These are phyloP conservation scores for Irpex sp. DNA, from an alignment of 1,284 basidiomycete species.

Conservation along the genomic window DNA sequence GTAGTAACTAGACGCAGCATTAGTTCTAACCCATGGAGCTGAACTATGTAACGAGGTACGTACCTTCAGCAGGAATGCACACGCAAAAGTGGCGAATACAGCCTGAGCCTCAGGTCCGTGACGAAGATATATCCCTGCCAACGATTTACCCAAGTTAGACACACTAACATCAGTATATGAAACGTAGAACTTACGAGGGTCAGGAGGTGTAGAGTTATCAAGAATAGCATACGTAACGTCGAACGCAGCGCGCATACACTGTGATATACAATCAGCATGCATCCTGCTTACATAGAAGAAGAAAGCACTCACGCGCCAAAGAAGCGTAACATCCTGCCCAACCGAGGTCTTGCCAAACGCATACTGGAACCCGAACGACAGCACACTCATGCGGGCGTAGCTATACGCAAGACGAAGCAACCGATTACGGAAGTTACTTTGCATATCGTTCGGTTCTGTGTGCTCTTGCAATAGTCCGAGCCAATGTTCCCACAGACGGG, in stretches of 20 bases:
- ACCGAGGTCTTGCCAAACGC: constrained; percentile 55
- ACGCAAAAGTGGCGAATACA: constrained; percentile 82
- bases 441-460: constrained; percentile 47
- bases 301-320: constrained; percentile 51
- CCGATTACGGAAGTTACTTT: constrained; percentile 58
- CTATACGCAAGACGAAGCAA: constrained; percentile 63
- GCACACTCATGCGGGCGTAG: constrained; percentile 63
- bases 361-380: constrained; percentile 78
- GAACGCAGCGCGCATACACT: constrained; percentile 59
- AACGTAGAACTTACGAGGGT: constrained; percentile 41
- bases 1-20: constrained; percentile 47
- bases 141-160: constrained; percentile 6
- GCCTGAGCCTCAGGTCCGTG: constrained; percentile 83
- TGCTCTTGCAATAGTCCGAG: constrained; percentile 40
- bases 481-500: constrained; percentile 53
- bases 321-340: constrained; percentile 57
- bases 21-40: background rate
- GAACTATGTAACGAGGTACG: constrained; percentile 5
- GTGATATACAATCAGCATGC: background rate
- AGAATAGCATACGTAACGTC: constrained; percentile 67
- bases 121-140: constrained; percentile 60
- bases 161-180: background rate
- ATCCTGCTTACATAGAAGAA: background rate
- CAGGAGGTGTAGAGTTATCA: constrained; percentile 52
- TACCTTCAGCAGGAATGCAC: constrained; percentile 77